These are phyloP conservation scores for Pharus latifolius DNA, from an alignment of 176 grass and related monocot species.

Conservation along the genomic window DNA sequence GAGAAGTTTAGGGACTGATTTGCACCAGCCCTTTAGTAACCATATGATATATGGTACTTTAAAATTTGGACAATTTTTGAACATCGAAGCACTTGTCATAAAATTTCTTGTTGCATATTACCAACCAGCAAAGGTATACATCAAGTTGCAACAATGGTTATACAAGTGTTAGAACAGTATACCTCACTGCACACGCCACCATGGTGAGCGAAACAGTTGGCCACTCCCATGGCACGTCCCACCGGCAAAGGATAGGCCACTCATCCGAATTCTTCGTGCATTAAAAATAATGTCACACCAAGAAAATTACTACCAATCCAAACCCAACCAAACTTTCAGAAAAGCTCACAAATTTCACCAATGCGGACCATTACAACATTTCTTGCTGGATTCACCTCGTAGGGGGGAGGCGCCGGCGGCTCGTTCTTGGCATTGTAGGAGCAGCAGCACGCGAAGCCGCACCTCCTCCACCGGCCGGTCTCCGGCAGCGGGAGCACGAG, in stretches of 20 bases:
- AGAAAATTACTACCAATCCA: not conserved
- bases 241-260: conserved; percentile 47
- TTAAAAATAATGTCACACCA: not conserved
- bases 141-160: not conserved
- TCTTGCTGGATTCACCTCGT: conserved; percentile 17
- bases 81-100: no score
- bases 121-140: not conserved
- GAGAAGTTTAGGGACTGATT: no score
- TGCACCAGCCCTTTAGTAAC: no score
- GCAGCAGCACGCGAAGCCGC: conserved; percentile 20
- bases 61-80: no score
- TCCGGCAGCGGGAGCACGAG: not conserved
- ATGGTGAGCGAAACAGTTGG: conserved; percentile 74
- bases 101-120: not conserved
- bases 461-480: not conserved
- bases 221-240: conserved; percentile 96
- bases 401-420: not conserved
- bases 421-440: conserved; percentile 5
- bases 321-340: not conserved
- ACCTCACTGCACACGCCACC: conserved; percentile 77
- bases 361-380: not conserved
- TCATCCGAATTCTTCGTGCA: conserved; percentile 23
- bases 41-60: no score
- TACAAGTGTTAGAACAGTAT: not conserved
- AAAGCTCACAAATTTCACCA: not conserved